Conservation (phyloP, 129 eudicot species). For the Glebionis coronaria region DNA sequence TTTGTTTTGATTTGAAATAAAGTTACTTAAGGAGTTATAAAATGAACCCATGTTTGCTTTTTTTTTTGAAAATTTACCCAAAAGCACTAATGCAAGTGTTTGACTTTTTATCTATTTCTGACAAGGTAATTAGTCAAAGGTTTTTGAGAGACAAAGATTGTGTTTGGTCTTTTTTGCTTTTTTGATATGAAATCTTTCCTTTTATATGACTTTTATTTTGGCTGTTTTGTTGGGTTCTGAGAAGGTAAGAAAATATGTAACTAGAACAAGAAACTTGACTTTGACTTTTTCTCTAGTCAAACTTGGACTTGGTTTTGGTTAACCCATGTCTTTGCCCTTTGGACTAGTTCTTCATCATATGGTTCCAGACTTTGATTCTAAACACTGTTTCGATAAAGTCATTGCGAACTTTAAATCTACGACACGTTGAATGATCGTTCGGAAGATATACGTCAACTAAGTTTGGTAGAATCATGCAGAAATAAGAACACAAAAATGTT, state of each 20-base stretch:
- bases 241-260: neutral
- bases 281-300: slow-evolving; percentile 30
- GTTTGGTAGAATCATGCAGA: too few species aligned
- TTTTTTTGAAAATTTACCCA: neutral
- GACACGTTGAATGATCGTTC: too few species aligned
- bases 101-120: slow-evolving; percentile 8
- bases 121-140: slow-evolving; percentile 16
- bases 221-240: slow-evolving; percentile 31
- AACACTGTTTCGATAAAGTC: too few species aligned
- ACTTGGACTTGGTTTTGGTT: neutral
- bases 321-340: too few species aligned
- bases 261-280: slow-evolving; percentile 13
- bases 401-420: too few species aligned
- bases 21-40: slow-evolving; percentile 7
- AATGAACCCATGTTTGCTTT: slow-evolving; percentile 18
- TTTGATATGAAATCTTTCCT: slow-evolving; percentile 11
- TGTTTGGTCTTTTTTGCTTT: slow-evolving; percentile 10
- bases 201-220: slow-evolving; percentile 27
- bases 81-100: too few species aligned
- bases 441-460: too few species aligned
- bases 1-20: slow-evolving; percentile 24
- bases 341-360: too few species aligned
- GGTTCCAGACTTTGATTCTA: too few species aligned
- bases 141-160: slow-evolving; percentile 13
- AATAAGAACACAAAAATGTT: too few species aligned